Percentiles rank a stretch among this genome's conserved stretches.
Conservation (phyloP, 2,329 filamentous ascomycete species). For the Blastomyces emzantsi region DNA sequence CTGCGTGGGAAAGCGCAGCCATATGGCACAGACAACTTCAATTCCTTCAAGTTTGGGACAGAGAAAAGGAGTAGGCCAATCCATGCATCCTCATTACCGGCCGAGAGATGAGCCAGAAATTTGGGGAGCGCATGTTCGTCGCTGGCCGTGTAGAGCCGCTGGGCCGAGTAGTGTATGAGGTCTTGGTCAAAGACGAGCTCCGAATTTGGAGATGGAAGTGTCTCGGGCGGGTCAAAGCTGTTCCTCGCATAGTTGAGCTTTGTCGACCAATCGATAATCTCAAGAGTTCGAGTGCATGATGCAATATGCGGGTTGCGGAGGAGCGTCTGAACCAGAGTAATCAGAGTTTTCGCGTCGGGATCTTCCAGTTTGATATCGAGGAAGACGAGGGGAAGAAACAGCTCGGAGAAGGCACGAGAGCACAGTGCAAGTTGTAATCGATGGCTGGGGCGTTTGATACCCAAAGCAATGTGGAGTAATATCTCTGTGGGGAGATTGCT, state of each 20-base stretch:
- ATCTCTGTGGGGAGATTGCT: conserved; percentile 10
- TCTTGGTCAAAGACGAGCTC: not conserved
- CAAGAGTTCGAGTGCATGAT: not conserved
- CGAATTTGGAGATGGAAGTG: not conserved
- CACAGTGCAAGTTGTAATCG: conserved; percentile 7
- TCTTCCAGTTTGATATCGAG: conserved; percentile 2
- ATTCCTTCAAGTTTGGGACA: not conserved
- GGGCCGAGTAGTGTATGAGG: not conserved
- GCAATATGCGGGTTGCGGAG: not conserved
- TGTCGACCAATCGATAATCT: not conserved
- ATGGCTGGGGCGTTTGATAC: not conserved
- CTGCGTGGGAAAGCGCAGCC: no score
- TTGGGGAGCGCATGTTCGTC: not conserved
- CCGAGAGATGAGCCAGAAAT: not conserved
- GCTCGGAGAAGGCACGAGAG: conserved; percentile 10
- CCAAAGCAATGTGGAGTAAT: conserved; percentile 3
- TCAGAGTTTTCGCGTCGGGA: not conserved
- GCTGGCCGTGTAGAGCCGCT: not conserved
- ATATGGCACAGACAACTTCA: not conserved
- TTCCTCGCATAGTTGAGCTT: not conserved
- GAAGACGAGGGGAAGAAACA: conserved; percentile 7
- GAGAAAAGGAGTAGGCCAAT: not conserved
- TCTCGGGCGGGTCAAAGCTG: not conserved
- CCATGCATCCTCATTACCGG: conserved; percentile 8
- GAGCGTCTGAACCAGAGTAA: conserved; percentile 7